Conservation (phyloP, 2,329 filamentous ascomycete species). For the Rhynchosporium secalis region DNA sequence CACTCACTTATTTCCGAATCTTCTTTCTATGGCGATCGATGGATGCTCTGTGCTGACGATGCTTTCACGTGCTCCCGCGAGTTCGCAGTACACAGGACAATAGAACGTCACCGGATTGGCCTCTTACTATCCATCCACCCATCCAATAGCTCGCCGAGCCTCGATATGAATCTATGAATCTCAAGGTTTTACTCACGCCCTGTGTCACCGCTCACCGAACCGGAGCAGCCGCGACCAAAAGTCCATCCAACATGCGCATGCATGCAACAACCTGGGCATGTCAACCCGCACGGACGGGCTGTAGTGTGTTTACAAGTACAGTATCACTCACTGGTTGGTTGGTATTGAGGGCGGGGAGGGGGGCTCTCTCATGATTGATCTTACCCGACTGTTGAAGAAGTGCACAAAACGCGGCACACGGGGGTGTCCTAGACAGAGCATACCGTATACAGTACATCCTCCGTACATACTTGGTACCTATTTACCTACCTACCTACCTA, state of each 20-base stretch:
- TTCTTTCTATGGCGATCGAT: background rate
- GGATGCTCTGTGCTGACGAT: constrained; percentile 4
- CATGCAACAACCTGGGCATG: background rate
- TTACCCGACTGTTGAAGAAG: constrained; percentile 15
- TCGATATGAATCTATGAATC: background rate
- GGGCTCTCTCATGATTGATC: background rate
- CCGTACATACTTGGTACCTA: no score
- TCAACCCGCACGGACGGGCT: constrained; percentile 7
- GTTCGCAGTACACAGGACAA: constrained; percentile 8
- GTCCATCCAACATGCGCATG: no score
- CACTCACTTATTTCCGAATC: constrained; percentile 17
- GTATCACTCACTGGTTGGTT: background rate
- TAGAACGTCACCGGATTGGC: background rate
- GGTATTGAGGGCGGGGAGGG: no score
- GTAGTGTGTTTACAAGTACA: background rate
- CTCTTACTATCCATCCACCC: background rate
- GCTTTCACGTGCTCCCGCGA: constrained; percentile 6
- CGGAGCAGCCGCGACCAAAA: constrained; percentile 1
- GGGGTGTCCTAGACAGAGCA: constrained; percentile 12
- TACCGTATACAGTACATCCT: background rate
- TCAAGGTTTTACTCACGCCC: constrained; percentile 1
- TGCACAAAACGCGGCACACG: constrained; percentile 6
- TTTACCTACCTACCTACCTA: no score
- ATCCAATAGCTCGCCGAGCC: background rate
- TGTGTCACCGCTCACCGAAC: constrained; percentile 1